phyloP scores from a whole-genome alignment of 768 basidiomycete species.

The Galerina marginata region DNA sequence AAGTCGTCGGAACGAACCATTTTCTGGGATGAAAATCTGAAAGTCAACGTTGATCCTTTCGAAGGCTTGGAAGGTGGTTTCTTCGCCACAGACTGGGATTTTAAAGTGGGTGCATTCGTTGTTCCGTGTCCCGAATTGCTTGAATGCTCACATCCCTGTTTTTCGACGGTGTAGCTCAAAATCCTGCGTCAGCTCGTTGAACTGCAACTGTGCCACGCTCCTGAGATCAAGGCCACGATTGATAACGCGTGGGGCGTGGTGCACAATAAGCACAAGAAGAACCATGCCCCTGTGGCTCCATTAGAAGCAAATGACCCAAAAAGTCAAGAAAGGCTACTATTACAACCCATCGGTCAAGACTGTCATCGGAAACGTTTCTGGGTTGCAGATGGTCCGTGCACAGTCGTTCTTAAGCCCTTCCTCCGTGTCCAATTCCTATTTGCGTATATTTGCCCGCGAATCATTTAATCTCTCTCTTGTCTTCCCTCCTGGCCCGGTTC shows the following conservation, averaged over 20 bases:
- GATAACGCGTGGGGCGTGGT: slow-evolving; percentile 89
- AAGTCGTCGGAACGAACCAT: slow-evolving; percentile 75
- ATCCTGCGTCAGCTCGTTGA: slow-evolving; percentile 86
- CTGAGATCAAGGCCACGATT: slow-evolving; percentile 71
- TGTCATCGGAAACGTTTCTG: slow-evolving; percentile 79
- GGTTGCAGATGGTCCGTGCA: slow-evolving; percentile 87
- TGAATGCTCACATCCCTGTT: neutral
- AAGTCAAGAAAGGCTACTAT: slow-evolving; percentile 67
- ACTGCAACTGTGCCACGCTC: slow-evolving; percentile 74
- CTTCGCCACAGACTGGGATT: slow-evolving; percentile 80
- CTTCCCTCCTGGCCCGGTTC: slow-evolving; percentile 47
- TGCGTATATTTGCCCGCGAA: slow-evolving; percentile 72
- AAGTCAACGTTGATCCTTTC: slow-evolving; percentile 78
- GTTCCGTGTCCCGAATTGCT: slow-evolving; percentile 21
- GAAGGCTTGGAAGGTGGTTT: slow-evolving; percentile 69
- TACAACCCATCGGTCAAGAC: slow-evolving; percentile 82
- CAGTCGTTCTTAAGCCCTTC: slow-evolving; percentile 37
- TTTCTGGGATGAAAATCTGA: slow-evolving; percentile 78
- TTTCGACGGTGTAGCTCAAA: slow-evolving; percentile 60
- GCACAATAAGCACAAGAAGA: slow-evolving; percentile 86
- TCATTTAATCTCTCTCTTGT: slow-evolving; percentile 46
- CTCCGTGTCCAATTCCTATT: slow-evolving; percentile 50
- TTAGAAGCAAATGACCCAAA: slow-evolving; percentile 65
- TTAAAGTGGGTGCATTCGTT: slow-evolving; percentile 63
- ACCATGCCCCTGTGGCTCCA: slow-evolving; percentile 59